Percentiles rank a stretch among this genome's conserved stretches.
Conservation (phyloP, 2,329 filamentous ascomycete genomes). For the Fusarium bulbicola region DNA sequence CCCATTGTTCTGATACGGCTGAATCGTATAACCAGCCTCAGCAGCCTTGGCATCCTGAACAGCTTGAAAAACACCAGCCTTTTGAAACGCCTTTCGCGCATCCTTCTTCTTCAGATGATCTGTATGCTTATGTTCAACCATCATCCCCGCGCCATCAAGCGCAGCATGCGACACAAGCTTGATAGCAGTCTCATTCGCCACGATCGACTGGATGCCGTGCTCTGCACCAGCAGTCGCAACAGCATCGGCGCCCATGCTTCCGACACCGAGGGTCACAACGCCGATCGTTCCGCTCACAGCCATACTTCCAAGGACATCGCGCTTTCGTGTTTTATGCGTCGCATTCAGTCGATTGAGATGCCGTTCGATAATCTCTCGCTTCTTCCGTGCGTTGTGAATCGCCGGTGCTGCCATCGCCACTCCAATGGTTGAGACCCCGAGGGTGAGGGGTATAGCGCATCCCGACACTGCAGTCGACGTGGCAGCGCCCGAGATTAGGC, state of each 20-base stretch:
- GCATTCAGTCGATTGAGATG: constrained; percentile 47
- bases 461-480: constrained; percentile 53
- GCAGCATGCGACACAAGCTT: constrained; percentile 49
- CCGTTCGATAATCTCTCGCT: constrained; percentile 52
- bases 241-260: constrained; percentile 48
- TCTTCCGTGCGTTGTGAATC: constrained; percentile 54
- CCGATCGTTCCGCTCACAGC: constrained; percentile 50
- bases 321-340: constrained; percentile 51
- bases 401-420: constrained; percentile 51
- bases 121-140: constrained; percentile 49
- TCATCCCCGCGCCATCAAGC: constrained; percentile 49
- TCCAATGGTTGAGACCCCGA: constrained; percentile 51
- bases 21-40: constrained; percentile 36
- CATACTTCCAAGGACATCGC: constrained; percentile 52
- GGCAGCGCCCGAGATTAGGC: constrained; percentile 51
- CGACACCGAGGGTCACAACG: constrained; percentile 49
- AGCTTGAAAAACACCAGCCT: constrained; percentile 46
- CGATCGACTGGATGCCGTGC: constrained; percentile 44
- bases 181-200: constrained; percentile 48
- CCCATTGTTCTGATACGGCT: constrained; percentile 22
- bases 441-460: constrained; percentile 50
- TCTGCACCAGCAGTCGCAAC: constrained; percentile 48
- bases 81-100: constrained; percentile 45
- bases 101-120: constrained; percentile 48
- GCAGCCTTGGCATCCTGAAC: constrained; percentile 43